phyloP scores from a whole-genome alignment of 2,329 filamentous ascomycete genomes.

The Zasmidium angulare region DNA sequence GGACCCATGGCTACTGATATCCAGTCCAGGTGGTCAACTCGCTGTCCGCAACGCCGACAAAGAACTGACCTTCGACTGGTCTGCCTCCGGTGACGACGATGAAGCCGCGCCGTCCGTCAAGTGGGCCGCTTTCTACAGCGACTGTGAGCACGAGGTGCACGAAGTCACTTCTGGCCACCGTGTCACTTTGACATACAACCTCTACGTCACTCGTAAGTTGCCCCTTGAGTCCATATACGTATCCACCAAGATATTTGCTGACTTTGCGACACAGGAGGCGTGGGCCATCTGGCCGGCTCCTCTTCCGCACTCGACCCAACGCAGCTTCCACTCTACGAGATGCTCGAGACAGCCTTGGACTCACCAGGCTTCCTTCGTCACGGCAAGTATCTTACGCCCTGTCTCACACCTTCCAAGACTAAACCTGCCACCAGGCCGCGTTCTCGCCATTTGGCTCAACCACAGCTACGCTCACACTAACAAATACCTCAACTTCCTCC shows the following conservation, averaged over 20 bases:
- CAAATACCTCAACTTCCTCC: slow-evolving; percentile 19
- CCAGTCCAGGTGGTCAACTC: slow-evolving; percentile 45
- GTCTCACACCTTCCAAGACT: not conserved
- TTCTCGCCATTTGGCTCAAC: slow-evolving; percentile 21
- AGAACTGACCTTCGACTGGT: slow-evolving; percentile 45
- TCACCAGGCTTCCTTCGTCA: slow-evolving; percentile 37
- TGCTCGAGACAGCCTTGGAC: not conserved
- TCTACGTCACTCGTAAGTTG: slow-evolving; percentile 46
- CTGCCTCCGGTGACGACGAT: not conserved
- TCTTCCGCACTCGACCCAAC: slow-evolving; percentile 31
- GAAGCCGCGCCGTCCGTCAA: slow-evolving; percentile 25
- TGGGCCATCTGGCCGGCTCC: not conserved
- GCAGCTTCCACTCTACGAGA: slow-evolving; percentile 1
- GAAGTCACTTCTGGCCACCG: slow-evolving; percentile 54
- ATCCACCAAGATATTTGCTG: not conserved
- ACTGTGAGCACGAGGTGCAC: slow-evolving; percentile 55
- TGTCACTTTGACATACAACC: slow-evolving; percentile 61
- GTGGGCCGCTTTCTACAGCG: slow-evolving; percentile 56
- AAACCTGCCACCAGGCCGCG: slow-evolving; percentile 3
- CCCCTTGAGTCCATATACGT: slow-evolving; percentile 20
- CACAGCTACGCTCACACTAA: slow-evolving; percentile 28
- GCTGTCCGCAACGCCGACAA: slow-evolving; percentile 44
- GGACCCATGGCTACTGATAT: too few species aligned
- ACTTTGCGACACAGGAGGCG: not conserved
- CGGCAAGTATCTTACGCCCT: slow-evolving; percentile 1